Evolutionary conservation across 768 basidiomycete genomes (phyloP).

Genomic region (Boletus vinaceobasis): DNA sequence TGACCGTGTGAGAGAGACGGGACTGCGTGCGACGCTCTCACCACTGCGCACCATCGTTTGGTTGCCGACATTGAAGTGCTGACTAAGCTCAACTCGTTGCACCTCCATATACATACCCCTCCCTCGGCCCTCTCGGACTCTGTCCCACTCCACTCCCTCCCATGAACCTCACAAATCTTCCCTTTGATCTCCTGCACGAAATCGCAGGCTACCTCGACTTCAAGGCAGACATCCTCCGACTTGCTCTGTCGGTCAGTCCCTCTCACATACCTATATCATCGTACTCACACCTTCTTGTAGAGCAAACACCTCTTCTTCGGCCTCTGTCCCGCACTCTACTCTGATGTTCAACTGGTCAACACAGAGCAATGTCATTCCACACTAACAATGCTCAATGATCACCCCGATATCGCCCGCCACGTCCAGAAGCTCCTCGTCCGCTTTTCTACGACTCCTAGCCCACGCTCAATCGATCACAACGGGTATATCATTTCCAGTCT

Average conservation of each 20-base stretch:
- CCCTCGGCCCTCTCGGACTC: neutral
- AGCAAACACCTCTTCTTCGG: constrained; percentile 50
- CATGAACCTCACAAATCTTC: constrained; percentile 31
- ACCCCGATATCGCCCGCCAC: constrained; percentile 62
- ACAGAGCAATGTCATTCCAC: constrained; percentile 60
- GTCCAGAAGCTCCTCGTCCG: constrained; percentile 56
- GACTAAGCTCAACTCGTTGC: neutral
- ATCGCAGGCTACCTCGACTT: constrained; percentile 53
- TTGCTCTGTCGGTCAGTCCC: constrained; percentile 56
- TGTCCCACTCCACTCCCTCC: neutral
- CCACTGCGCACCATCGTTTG: no score
- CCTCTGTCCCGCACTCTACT: constrained; percentile 59
- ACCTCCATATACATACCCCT: neutral
- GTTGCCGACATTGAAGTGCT: no score
- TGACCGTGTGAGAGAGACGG: no score
- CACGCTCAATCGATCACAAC: constrained; percentile 7
- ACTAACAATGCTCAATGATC: constrained; percentile 56
- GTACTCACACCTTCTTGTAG: constrained; percentile 33
- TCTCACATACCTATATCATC: neutral
- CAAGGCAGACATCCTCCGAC: constrained; percentile 52
- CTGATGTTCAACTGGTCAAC: constrained; percentile 50
- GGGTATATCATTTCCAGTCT: constrained; percentile 45
- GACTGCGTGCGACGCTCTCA: no score
- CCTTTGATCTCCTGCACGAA: constrained; percentile 66
- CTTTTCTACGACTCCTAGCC: constrained; percentile 31